Conservation (phyloP, 2,329 filamentous ascomycete genomes). For the Colletotrichum aenigma region DNA sequence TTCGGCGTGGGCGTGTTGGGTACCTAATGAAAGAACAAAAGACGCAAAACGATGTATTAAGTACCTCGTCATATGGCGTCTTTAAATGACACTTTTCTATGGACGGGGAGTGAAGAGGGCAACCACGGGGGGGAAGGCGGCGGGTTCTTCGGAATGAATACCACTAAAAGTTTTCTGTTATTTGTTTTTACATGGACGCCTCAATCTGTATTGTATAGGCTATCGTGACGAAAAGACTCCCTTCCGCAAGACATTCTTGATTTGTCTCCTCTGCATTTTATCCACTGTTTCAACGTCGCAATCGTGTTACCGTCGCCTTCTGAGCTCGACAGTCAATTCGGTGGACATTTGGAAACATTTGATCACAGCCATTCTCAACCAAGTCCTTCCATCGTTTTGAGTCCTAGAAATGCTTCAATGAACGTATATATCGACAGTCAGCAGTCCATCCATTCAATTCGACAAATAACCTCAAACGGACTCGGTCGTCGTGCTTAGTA, state of each 20-base stretch:
- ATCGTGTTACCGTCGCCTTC: background rate
- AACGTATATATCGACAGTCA: background rate
- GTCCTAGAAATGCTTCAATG: background rate
- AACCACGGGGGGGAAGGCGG: background rate
- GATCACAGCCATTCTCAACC: background rate
- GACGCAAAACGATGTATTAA: background rate
- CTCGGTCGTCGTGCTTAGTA: background rate
- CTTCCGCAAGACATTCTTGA: background rate
- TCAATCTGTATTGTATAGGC: background rate
- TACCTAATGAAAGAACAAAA: background rate
- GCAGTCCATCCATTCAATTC: fast-evolving
- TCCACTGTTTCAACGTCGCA: background rate
- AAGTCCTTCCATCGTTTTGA: background rate
- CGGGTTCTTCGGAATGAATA: slow-evolving; percentile 11
- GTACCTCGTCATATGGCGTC: background rate
- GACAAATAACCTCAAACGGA: background rate
- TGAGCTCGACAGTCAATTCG: background rate
- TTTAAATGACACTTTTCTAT: background rate
- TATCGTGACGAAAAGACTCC: background rate
- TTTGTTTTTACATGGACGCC: background rate
- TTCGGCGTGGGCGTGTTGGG: background rate
- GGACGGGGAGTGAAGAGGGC: background rate
- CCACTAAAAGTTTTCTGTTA: slow-evolving; percentile 15
- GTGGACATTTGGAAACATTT: background rate
- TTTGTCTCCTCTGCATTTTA: background rate